Conservation (phyloP, 2,329 filamentous ascomycete genomes). For the Lasiodiplodia sp. region DNA sequence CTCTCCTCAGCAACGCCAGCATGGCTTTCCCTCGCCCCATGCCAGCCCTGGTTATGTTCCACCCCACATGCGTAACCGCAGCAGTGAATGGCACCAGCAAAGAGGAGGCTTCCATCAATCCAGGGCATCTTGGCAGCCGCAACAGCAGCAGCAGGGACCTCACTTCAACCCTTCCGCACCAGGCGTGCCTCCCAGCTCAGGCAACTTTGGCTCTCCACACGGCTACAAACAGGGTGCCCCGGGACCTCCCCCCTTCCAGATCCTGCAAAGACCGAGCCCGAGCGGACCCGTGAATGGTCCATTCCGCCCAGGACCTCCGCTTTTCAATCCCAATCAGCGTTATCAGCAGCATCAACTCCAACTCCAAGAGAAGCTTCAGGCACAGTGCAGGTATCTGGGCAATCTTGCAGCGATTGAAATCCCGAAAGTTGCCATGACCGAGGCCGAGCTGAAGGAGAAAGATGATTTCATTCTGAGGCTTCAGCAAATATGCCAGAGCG, state of each 20-base stretch:
- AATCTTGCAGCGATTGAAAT: constrained; percentile 57
- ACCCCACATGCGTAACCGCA: constrained; percentile 22
- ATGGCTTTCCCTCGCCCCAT: constrained; percentile 3
- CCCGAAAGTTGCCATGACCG: constrained; percentile 67
- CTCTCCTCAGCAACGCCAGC: constrained; percentile 18
- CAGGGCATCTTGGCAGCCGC: constrained; percentile 9
- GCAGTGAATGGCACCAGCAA: constrained; percentile 11
- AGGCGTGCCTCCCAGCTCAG: neutral
- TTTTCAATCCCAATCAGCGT: constrained; percentile 11
- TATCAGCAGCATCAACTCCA: constrained; percentile 18
- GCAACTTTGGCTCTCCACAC: constrained; percentile 2
- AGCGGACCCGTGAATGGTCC: constrained; percentile 3
- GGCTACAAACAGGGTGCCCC: neutral
- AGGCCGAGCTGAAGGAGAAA: constrained; percentile 71
- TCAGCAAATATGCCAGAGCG: constrained; percentile 68
- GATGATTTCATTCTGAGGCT: constrained; percentile 72
- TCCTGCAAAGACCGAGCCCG: constrained; percentile 4
- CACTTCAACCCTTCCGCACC: neutral
- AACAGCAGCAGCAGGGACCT: neutral
- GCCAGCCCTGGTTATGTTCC: constrained; percentile 22
- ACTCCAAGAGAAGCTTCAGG: constrained; percentile 34
- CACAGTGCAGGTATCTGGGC: constrained; percentile 54
- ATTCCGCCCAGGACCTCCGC: constrained; percentile 8
- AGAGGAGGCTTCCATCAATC: constrained; percentile 10
- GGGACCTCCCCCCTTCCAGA: neutral